Percentiles rank a stretch among this genome's conserved stretches.
These are phyloP conservation scores for Neofusicoccum cordaticola DNA, from an alignment of 2,329 filamentous ascomycete genomes.

Conservation along the genomic window DNA sequence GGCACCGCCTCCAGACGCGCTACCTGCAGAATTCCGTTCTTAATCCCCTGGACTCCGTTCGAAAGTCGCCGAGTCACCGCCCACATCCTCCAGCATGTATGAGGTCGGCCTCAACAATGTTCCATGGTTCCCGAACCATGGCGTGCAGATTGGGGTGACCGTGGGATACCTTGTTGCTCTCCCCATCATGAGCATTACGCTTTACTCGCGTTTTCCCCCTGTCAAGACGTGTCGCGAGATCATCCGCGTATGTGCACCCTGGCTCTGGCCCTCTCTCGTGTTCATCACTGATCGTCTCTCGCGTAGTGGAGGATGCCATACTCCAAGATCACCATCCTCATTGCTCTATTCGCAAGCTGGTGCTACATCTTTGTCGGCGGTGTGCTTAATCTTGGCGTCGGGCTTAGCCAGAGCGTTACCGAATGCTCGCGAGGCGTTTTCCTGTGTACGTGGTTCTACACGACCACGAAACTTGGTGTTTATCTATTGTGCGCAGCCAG, in stretches of 20 bases:
- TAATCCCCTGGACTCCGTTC: too few species aligned
- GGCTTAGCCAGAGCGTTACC: neutral
- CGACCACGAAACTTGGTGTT: neutral
- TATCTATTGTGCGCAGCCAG: neutral
- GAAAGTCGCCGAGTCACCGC: too few species aligned
- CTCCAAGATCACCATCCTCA: neutral
- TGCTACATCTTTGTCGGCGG: slow-evolving; percentile 8
- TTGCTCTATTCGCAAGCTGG: neutral
- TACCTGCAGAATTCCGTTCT: too few species aligned
- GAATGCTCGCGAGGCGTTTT: neutral
- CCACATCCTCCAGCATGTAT: neutral
- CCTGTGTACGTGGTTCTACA: slow-evolving; percentile 6
- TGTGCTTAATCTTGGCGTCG: neutral
- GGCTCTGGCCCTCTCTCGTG: too few species aligned
- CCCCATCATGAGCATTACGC: neutral
- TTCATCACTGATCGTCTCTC: neutral
- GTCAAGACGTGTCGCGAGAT: neutral
- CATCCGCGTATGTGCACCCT: neutral
- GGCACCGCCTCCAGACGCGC: too few species aligned
- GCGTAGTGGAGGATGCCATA: neutral
- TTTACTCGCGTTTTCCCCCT: neutral
- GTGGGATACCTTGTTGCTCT: neutral
- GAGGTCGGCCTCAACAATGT: neutral
- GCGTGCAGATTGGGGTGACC: neutral
- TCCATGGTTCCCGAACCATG: neutral